These are phyloP conservation scores for Orbilia oligospora DNA, from an alignment of 2,329 filamentous ascomycete genomes.

Conservation along the genomic window DNA sequence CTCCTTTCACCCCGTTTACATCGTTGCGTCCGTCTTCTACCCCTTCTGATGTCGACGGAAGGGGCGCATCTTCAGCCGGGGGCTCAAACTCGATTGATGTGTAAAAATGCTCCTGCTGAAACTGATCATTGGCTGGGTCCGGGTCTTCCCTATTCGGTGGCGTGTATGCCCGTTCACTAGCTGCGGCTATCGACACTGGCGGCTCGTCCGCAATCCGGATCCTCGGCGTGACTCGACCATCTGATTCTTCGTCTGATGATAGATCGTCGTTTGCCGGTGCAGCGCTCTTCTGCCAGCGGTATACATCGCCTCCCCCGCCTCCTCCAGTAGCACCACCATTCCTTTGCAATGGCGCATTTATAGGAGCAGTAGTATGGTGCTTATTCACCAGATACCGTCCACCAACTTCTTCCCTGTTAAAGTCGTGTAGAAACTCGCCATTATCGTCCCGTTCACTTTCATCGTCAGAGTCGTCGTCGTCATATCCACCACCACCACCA, in stretches of 20 bases:
- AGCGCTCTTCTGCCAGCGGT: slow-evolving; percentile 45
- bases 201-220: slow-evolving; percentile 46
- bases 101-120: slow-evolving; percentile 54
- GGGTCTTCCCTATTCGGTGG: slow-evolving; percentile 22
- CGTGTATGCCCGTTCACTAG: slow-evolving; percentile 32
- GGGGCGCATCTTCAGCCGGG: slow-evolving; percentile 17
- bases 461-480: no score
- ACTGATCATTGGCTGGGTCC: slow-evolving; percentile 39
- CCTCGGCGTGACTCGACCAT: slow-evolving; percentile 49
- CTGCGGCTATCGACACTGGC: slow-evolving; percentile 5
- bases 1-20: background rate
- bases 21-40: slow-evolving; percentile 26
- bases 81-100: slow-evolving; percentile 48
- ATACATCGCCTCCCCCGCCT: slow-evolving; percentile 14
- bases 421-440: slow-evolving; percentile 50
- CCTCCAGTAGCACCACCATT: slow-evolving; percentile 27
- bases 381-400: slow-evolving; percentile 53
- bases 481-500: slow-evolving; percentile 31
- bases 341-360: slow-evolving; percentile 6
- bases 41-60: slow-evolving; percentile 27
- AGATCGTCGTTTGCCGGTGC: slow-evolving; percentile 33
- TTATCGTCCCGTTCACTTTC: slow-evolving; percentile 33
- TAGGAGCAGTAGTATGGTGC: slow-evolving; percentile 9
- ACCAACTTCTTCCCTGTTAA: slow-evolving; percentile 49
- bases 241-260: slow-evolving; percentile 48